Evolutionary conservation across 495 filamentous ascomycete genomes (phyloP).

Genomic region (Pyrenula aspistea): DNA sequence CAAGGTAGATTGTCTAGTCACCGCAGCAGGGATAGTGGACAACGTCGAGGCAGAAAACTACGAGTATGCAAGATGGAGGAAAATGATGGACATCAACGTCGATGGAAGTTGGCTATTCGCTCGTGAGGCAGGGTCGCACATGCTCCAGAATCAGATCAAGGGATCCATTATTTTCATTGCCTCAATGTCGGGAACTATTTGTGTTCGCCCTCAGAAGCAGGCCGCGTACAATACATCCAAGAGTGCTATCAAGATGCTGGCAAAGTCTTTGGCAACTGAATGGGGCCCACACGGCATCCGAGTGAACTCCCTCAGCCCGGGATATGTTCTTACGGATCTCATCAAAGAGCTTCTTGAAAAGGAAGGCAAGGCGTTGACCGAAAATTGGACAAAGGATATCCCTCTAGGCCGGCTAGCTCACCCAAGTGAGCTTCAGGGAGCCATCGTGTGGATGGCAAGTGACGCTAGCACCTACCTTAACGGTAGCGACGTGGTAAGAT

Average conservation of each 20-base stretch:
- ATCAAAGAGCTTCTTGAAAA: conserved; percentile 13
- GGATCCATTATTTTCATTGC: conserved; percentile 17
- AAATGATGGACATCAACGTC: conserved; percentile 15
- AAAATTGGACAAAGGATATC: conserved; percentile 20
- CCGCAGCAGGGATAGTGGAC: conserved; percentile 13
- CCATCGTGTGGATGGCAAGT: conserved; percentile 17
- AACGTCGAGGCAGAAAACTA: conserved; percentile 12
- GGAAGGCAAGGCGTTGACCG: conserved; percentile 5
- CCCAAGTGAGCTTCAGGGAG: conserved; percentile 16
- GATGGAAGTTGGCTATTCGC: conserved; percentile 14
- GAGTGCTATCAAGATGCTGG: conserved; percentile 11
- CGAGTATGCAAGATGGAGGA: conserved; percentile 11
- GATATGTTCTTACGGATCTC: conserved; percentile 32
- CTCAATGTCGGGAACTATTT: conserved; percentile 12
- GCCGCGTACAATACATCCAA: conserved; percentile 18
- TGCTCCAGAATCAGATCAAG: conserved; percentile 11
- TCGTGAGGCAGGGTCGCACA: conserved; percentile 12
- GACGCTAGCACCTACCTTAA: conserved; percentile 69
- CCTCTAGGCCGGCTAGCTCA: conserved; percentile 14
- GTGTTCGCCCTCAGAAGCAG: conserved; percentile 16
- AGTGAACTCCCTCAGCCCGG: conserved; percentile 33
- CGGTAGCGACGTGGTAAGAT: conserved; percentile 52
- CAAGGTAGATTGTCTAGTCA: conserved; percentile 14
- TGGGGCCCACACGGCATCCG: conserved; percentile 23
- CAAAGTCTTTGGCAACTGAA: conserved; percentile 15